Percentiles rank a stretch among this genome's conserved stretches.
phyloP scores from a whole-genome alignment of 192 early-diverging fungal genomes.

The Jimgerdemannia lactiflua region DNA sequence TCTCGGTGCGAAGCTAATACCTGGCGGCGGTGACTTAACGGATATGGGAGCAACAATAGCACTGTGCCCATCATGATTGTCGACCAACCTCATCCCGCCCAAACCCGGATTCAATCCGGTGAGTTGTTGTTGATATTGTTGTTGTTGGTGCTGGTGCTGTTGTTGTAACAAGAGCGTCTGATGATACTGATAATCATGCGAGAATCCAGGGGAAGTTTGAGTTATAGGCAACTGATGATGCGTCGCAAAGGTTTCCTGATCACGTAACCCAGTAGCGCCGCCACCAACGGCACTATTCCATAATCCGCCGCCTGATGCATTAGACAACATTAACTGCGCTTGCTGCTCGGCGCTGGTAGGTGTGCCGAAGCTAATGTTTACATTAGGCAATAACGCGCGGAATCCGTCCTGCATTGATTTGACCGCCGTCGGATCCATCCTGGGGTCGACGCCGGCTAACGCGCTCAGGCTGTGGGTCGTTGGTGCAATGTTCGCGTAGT shows the following conservation, averaged over 20 bases:
- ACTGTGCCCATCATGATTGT: slow-evolving; percentile 4
- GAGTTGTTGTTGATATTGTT: slow-evolving; percentile 18
- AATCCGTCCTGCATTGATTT: slow-evolving; percentile 54
- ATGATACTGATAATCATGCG: not conserved
- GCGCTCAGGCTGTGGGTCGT: not conserved
- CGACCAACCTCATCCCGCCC: not conserved
- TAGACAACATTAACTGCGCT: slow-evolving; percentile 17
- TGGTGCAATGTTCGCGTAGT: not conserved
- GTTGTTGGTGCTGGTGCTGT: slow-evolving; percentile 14
- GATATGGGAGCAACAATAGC: slow-evolving; percentile 17
- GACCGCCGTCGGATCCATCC: slow-evolving; percentile 13
- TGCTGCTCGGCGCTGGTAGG: slow-evolving; percentile 14
- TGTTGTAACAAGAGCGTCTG: not conserved
- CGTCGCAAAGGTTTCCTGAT: slow-evolving; percentile 6
- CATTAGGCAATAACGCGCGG: slow-evolving; percentile 55
- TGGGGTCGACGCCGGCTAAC: not conserved
- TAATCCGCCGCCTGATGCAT: slow-evolving; percentile 16
- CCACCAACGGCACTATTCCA: slow-evolving; percentile 15
- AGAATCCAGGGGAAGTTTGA: slow-evolving; percentile 4
- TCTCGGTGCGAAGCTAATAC: slow-evolving; percentile 25
- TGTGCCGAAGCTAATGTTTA: slow-evolving; percentile 56
- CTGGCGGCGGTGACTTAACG: slow-evolving; percentile 43
- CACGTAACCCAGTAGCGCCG: slow-evolving; percentile 16
- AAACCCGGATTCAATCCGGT: not conserved
- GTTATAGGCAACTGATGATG: slow-evolving; percentile 14